A percentile compares a stretch with the other conserved stretches of the same genome.
Conservation (phyloP, 306 rosid genomes). For the Glycine latifolia region DNA sequence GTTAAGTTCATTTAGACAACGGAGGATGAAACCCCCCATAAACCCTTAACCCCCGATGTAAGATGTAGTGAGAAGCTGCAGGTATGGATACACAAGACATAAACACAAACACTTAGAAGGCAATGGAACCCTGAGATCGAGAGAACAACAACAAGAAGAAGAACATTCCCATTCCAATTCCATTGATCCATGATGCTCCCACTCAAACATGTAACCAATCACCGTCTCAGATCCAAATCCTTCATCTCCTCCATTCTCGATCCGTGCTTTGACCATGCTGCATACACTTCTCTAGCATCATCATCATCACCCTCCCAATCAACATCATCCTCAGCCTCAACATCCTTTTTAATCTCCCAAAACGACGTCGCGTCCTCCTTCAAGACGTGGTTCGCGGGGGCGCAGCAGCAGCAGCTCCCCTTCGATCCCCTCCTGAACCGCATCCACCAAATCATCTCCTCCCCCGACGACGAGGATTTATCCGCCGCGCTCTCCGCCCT, state of each 20-base stretch:
- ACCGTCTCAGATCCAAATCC: conserved; percentile 40
- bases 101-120: conserved; percentile 7
- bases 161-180: no score
- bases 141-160: no score
- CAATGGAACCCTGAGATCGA: neutral
- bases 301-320: neutral
- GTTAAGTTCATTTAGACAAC: no score
- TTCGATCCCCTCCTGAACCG: conserved; percentile 46
- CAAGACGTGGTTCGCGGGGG: conserved; percentile 67
- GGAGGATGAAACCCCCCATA: neutral
- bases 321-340: neutral
- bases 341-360: neutral
- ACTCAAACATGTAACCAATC: conserved; percentile 50
- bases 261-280: neutral
- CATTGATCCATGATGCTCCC: conserved; percentile 44
- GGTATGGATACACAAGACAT: neutral
- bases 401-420: neutral
- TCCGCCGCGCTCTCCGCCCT: conserved; percentile 58
- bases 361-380: conserved; percentile 52
- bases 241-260: conserved; percentile 37
- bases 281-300: neutral
- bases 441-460: conserved; percentile 62
- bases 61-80: no score
- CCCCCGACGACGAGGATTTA: conserved; percentile 32
- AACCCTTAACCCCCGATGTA: no score